Conservation (phyloP, 2,329 filamentous ascomycete genomes). For the Pseudocercospora musae region DNA sequence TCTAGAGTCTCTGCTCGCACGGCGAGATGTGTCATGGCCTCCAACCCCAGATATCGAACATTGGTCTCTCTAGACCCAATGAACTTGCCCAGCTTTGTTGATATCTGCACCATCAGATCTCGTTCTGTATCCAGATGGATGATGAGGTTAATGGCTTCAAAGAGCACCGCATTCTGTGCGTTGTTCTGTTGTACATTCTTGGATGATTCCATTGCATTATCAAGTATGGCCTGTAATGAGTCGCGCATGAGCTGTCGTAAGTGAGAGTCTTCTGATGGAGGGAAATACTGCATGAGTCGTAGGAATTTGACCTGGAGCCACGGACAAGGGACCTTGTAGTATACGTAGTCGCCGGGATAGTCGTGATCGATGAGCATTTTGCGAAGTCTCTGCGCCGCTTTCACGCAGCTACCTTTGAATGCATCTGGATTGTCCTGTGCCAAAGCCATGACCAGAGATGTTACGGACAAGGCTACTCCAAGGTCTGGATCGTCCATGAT, state of each 20-base stretch:
- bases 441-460: slow-evolving; percentile 89
- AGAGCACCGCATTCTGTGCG: slow-evolving; percentile 94
- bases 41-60: slow-evolving; percentile 89
- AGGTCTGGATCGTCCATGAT: slow-evolving; percentile 96
- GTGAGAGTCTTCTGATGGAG: slow-evolving; percentile 91
- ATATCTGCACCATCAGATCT: slow-evolving; percentile 93
- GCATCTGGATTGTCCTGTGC: slow-evolving; percentile 92
- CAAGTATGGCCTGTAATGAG: slow-evolving; percentile 84
- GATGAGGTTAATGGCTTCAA: slow-evolving; percentile 97
- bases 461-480: slow-evolving; percentile 91
- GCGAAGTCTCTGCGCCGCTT: slow-evolving; percentile 85
- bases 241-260: slow-evolving; percentile 88
- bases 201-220: slow-evolving; percentile 84
- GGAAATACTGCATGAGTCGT: slow-evolving; percentile 90
- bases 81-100: slow-evolving; percentile 83
- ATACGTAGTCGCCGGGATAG: slow-evolving; percentile 85
- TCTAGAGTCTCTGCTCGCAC: slow-evolving; percentile 90
- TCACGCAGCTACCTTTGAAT: slow-evolving; percentile 91
- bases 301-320: slow-evolving; percentile 97
- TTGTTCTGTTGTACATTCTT: slow-evolving; percentile 99
- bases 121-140: slow-evolving; percentile 97
- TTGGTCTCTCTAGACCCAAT: slow-evolving; percentile 97
- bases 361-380: slow-evolving; percentile 88
- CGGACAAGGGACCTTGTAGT: slow-evolving; percentile 99
- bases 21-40: slow-evolving; percentile 97